Evolutionary conservation across 169 alveolate species (phyloP), one percentile per base, ranked within the genome.

Genomic region (Plasmodium vivax): DNA sequence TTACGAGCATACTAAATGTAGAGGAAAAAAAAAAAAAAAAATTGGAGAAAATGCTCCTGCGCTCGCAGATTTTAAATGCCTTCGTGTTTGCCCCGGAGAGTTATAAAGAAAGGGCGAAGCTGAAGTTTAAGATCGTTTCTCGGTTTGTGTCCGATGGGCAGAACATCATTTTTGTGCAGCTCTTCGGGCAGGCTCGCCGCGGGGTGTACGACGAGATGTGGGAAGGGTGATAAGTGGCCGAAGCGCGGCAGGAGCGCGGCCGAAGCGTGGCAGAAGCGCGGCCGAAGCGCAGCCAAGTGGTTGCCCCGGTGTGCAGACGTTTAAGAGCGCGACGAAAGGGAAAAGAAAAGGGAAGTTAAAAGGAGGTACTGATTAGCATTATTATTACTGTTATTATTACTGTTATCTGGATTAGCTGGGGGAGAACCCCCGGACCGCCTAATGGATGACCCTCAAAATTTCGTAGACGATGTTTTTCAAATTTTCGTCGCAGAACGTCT

Each of bases 81-180:
- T 90, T 58, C 82, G 94, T 90, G 30, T 90, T 90, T 81, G 73
- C 94, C 9, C 82, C 38, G 36, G 94, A 90, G 83, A 80, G 34
- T 62, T 90, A 81, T 80, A 90, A 62, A 81, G 92, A 90, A 90
- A 79, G 54, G 72, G 81, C 94, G 3, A 82, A 81, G 51, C 30
- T 90, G 58, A 80, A 90, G 73, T 90, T 90, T 62, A 79, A 51
- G 51, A 7, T 90, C 1, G 47, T 90, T 19, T 51, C 74, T 34
- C 90, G 94, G 23, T 90, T 90, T 81, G 74, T 90, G 51, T 90
- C 94, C n/a, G 72, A 82, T 90, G 94, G 94, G 8, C 90, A 80
- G 38, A 80, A 90, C 82, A 47, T 90, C 30, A 43, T 90, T 80
- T 90, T 90, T 8, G 27, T 90, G 1, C 94, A 90, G 19, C 94